Conservation (phyloP, 768 basidiomycete genomes). For the Tricholoma sp. region DNA sequence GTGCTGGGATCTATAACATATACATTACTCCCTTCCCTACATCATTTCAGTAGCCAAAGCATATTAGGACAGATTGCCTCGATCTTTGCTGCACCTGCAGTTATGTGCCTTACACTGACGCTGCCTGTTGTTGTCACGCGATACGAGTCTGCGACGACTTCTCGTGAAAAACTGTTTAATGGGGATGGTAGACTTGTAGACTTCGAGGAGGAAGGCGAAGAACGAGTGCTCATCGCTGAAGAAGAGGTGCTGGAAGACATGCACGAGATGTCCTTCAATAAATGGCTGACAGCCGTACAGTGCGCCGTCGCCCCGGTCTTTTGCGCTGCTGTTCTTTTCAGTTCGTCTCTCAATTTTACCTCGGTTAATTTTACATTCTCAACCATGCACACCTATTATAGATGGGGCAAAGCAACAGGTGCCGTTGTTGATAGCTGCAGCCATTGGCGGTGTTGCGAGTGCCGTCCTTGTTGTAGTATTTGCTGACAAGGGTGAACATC, state of each 20-base stretch:
- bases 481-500: slow-evolving; percentile 53
- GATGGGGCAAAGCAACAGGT: slow-evolving; percentile 39
- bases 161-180: slow-evolving; percentile 36
- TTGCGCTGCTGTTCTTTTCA: slow-evolving; percentile 68
- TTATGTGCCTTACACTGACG: slow-evolving; percentile 81
- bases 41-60: slow-evolving; percentile 67
- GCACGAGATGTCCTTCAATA: slow-evolving; percentile 62
- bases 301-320: slow-evolving; percentile 82
- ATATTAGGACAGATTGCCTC: slow-evolving; percentile 66
- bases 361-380: background rate
- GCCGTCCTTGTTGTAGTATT: slow-evolving; percentile 56
- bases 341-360: slow-evolving; percentile 39
- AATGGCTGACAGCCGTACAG: slow-evolving; percentile 83
- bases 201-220: slow-evolving; percentile 74
- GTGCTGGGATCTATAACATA: slow-evolving; percentile 42
- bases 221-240: slow-evolving; percentile 65
- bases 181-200: slow-evolving; percentile 49
- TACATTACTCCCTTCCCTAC: slow-evolving; percentile 82
- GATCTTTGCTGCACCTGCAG: slow-evolving; percentile 81
- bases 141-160: slow-evolving; percentile 29
- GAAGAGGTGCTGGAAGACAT: slow-evolving; percentile 68
- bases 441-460: slow-evolving; percentile 47
- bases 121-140: slow-evolving; percentile 82
- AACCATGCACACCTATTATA: slow-evolving; percentile 18
- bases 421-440: slow-evolving; percentile 52